phyloP scores from a whole-genome alignment of 768 basidiomycete species.

The Podaxis sp. region DNA sequence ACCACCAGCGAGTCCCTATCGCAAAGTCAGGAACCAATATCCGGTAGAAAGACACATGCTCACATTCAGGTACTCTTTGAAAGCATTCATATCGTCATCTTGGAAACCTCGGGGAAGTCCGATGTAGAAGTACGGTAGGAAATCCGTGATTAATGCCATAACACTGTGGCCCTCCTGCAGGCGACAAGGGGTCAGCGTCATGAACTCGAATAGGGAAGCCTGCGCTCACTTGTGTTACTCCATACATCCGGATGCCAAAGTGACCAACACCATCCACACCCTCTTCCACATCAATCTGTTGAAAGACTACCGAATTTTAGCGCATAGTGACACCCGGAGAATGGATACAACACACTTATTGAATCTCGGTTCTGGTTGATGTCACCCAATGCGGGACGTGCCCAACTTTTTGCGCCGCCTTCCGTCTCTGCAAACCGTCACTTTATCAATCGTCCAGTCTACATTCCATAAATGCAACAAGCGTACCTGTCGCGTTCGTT shows the following conservation, averaged over 20 bases:
- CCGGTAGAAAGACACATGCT: conserved; percentile 25
- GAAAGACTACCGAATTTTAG: conserved; percentile 63
- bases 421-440: conserved; percentile 50
- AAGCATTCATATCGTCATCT: conserved; percentile 60
- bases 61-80: conserved; percentile 76
- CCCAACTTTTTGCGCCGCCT: conserved; percentile 78
- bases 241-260: conserved; percentile 67
- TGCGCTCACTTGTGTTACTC: conserved; percentile 76
- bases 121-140: conserved; percentile 93
- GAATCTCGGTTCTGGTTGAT: conserved; percentile 63
- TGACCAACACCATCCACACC: conserved; percentile 9
- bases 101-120: conserved; percentile 83
- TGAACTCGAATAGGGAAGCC: neutral
- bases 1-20: conserved; percentile 2
- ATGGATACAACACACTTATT: conserved; percentile 53
- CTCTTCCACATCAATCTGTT: conserved; percentile 92
- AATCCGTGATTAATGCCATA: conserved; percentile 76
- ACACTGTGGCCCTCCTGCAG: conserved; percentile 84
- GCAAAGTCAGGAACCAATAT: neutral
- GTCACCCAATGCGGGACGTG: conserved; percentile 54
- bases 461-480: neutral
- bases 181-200: conserved; percentile 1
- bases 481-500: conserved; percentile 41
- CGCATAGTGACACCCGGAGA: neutral
- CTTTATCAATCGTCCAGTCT: neutral